These are phyloP conservation scores for Penicillium fuscoglaucum DNA, from an alignment of 2,329 filamentous ascomycete species.

Conservation along the genomic window DNA sequence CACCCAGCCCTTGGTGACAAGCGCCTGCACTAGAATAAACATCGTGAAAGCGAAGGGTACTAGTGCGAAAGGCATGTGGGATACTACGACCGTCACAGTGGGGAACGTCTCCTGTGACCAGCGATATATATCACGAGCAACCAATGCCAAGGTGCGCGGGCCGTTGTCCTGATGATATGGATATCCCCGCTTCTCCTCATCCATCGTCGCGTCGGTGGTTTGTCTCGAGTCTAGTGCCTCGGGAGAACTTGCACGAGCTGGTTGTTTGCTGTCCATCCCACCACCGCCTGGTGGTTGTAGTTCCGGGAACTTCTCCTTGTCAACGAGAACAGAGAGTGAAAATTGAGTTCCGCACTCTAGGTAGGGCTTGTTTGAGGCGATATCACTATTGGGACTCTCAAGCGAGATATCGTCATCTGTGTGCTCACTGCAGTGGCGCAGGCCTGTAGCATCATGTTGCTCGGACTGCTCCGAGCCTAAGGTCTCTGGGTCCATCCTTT, in stretches of 20 bases:
- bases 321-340: constrained; percentile 7
- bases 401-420: neutral
- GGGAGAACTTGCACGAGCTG: constrained; percentile 1
- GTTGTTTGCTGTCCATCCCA: neutral
- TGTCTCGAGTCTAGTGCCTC: constrained; percentile 5
- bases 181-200: constrained; percentile 34
- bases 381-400: neutral
- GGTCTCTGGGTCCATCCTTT: constrained; percentile 1
- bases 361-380: neutral
- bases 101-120: constrained; percentile 72
- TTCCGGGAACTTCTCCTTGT: constrained; percentile 15
- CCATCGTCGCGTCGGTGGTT: constrained; percentile 13
- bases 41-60: constrained; percentile 72
- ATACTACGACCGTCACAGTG: constrained; percentile 63
- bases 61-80: constrained; percentile 66
- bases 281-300: neutral
- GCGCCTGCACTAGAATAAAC: constrained; percentile 71
- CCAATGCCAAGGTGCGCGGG: constrained; percentile 54
- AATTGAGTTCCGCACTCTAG: neutral
- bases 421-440: neutral
- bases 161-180: constrained; percentile 17
- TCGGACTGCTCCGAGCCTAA: neutral
- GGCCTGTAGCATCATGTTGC: neutral
- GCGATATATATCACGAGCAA: constrained; percentile 48
- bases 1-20: constrained; percentile 74